Evolutionary conservation across 352 stramenopile species (phyloP).

Genomic region (Phytophthora lateralis): DNA sequence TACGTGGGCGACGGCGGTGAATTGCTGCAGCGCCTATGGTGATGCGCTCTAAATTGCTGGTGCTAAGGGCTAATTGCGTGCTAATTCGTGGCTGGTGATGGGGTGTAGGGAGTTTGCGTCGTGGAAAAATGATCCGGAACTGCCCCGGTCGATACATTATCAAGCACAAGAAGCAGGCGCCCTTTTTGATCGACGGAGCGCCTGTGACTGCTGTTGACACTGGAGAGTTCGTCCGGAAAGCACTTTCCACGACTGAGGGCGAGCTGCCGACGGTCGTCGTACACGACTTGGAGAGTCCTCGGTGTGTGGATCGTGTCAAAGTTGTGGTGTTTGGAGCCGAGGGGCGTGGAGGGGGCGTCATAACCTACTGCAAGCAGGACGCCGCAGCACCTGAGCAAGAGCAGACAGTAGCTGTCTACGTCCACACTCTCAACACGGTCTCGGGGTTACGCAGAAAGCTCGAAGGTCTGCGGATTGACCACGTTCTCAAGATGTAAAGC

Average conservation of each 20-base stretch:
- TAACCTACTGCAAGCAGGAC: constrained; percentile 67
- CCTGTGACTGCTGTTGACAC: constrained; percentile 45
- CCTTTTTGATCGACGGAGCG: constrained; percentile 36
- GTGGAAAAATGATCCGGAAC: constrained; percentile 80
- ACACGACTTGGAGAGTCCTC: constrained; percentile 47
- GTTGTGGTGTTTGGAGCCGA: constrained; percentile 56
- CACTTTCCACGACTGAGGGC: constrained; percentile 12
- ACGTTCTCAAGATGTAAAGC: constrained; percentile 40
- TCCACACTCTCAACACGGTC: constrained; percentile 74
- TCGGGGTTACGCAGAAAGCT: constrained; percentile 66
- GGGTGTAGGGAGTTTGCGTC: constrained; percentile 52
- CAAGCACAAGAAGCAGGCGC: constrained; percentile 50
- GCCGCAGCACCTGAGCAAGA: background rate
- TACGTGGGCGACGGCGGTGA: constrained; percentile 59
- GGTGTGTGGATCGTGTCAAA: constrained; percentile 52
- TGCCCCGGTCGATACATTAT: constrained; percentile 71
- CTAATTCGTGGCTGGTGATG: constrained; percentile 3
- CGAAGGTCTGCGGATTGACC: constrained; percentile 47
- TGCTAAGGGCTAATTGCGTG: background rate
- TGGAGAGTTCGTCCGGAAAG: constrained; percentile 30
- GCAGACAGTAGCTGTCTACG: constrained; percentile 25
- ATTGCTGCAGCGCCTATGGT: constrained; percentile 62
- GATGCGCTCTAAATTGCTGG: background rate
- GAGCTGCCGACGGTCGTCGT: constrained; percentile 19
- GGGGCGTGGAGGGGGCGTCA: constrained; percentile 53